Evolutionary conservation across 2,329 filamentous ascomycete genomes (phyloP), one percentile per base, ranked within the genome.

Genomic region (Arthrobotrys conoides): DNA sequence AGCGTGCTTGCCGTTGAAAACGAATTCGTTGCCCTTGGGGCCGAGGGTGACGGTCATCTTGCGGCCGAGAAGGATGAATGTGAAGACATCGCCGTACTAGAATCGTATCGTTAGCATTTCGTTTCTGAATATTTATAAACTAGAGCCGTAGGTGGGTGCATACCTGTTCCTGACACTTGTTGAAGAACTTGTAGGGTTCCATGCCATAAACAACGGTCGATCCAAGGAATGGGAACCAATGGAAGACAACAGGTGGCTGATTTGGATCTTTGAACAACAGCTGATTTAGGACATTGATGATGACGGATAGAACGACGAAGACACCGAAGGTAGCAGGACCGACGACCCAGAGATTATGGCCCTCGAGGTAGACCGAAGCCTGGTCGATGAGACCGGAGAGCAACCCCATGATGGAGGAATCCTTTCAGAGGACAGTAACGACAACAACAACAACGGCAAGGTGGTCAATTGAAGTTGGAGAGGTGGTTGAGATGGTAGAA

Each of bases 181-280:
- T 87, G 87, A 97, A 97, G 88, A 97, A 98, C 66, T 87, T 87
- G 83, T 93, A 94, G 14, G 95, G 95, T 83, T 98, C 93, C 86
- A 97, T 97, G 84, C 96, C 96, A 86, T 98, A 99, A 53, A 90
- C 92, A 83, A 98, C 87, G 79, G 96, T 98, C 87, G 91, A 97
- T 80, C 95, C 95, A 83, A 99, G 88, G 82, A 97, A 86, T 76
- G 92, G 93, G 83, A 95, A 88, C 89, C 90, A 92, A 85, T 93
- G 91, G 84, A 94, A 95, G 80, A 95, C 92, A 73, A 94, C 82
- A 0, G 92, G 92, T 41, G 92, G 92, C 84, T 94, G 92, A 84
- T 94, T 92, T 65, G 92, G 89, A 82, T 94, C 95, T 86, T 90
- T 92, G 87, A 93, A 90, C 79, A 97, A 86, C 73, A 97, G 82